A percentile compares a stretch with the other conserved stretches of the same genome.
Evolutionary conservation across 1,139 yeast species (phyloP).

Genomic region (Lodderomyces orthopsilosis): DNA sequence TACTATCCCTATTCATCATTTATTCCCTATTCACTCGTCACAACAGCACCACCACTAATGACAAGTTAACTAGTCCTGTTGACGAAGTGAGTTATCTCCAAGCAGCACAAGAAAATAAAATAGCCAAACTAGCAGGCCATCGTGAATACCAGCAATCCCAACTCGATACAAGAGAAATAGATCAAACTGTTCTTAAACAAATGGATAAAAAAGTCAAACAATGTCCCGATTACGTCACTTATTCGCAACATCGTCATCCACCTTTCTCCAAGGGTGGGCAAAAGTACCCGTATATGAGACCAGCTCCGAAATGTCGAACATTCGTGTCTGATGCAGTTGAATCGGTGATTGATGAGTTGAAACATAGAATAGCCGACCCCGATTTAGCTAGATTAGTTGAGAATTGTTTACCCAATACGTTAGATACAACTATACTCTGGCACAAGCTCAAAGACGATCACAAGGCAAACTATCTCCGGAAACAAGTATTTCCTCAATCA

Average conservation of each 20-base stretch:
- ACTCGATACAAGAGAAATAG: neutral
- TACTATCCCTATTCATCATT: conserved; percentile 3
- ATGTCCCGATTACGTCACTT: conserved; percentile 44
- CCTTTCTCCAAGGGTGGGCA: conserved; percentile 51
- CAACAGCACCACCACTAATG: neutral
- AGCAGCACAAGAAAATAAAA: neutral
- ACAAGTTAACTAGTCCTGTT: neutral
- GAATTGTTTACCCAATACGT: conserved; percentile 81
- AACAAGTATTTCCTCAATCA: conserved; percentile 21
- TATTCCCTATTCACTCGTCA: neutral
- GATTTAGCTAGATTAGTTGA: conserved; percentile 77
- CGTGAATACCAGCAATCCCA: neutral
- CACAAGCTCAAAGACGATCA: conserved; percentile 27
- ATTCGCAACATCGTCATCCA: conserved; percentile 41
- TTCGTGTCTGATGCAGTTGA: conserved; percentile 66
- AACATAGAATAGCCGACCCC: conserved; percentile 46
- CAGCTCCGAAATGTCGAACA: conserved; percentile 68
- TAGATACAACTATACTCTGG: conserved; percentile 86
- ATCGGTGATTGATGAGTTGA: conserved; percentile 53
- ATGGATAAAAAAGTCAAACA: conserved; percentile 21
- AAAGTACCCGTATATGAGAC: conserved; percentile 71
- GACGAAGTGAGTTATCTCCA: conserved; percentile 1
- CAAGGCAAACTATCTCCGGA: neutral
- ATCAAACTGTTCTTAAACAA: conserved; percentile 8
- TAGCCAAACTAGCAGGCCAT: neutral